Percentiles rank a stretch among this genome's conserved stretches.
These are phyloP conservation scores for Monosporozyma servazzii DNA, from an alignment of 805 yeast genomes.

Conservation along the genomic window DNA sequence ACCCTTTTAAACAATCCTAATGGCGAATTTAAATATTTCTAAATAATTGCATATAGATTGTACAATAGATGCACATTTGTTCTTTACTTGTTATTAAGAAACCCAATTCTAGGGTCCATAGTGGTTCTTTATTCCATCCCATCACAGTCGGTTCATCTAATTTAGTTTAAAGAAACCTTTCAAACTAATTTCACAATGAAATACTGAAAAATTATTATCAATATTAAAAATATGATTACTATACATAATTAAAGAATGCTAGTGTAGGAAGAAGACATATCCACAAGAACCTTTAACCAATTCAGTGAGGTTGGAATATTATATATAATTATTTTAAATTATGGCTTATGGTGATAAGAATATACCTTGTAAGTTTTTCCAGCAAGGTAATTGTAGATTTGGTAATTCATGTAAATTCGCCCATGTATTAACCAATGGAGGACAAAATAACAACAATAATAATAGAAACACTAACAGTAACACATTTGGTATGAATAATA, in stretches of 20 bases:
- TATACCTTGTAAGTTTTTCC: slow-evolving; percentile 37
- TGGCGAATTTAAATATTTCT: slow-evolving; percentile 2
- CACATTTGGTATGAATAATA: not conserved
- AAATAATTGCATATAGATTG: not conserved
- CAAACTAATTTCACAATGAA: not conserved
- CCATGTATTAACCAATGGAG: slow-evolving; percentile 29
- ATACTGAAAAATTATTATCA: not conserved
- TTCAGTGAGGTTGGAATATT: not conserved
- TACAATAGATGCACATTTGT: not conserved
- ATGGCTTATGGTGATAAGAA: slow-evolving; percentile 11
- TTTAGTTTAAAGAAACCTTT: not conserved
- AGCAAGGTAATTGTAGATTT: slow-evolving; percentile 35
- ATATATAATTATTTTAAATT: not conserved
- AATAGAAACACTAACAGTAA: slow-evolving; percentile 5
- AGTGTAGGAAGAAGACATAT: not conserved
- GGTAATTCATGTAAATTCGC: slow-evolving; percentile 38
- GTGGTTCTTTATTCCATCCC: not conserved
- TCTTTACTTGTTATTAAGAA: not conserved
- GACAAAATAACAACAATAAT: slow-evolving; percentile 7
- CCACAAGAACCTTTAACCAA: not conserved
- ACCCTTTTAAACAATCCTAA: slow-evolving; percentile 10
- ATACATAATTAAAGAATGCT: not conserved
- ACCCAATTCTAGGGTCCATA: not conserved
- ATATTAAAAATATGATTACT: not conserved
- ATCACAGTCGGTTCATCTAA: not conserved